A percentile compares a stretch with the other conserved stretches of the same genome.
These are phyloP conservation scores for Mimosa pudica DNA, from an alignment of 306 rosid species.

Conservation along the genomic window DNA sequence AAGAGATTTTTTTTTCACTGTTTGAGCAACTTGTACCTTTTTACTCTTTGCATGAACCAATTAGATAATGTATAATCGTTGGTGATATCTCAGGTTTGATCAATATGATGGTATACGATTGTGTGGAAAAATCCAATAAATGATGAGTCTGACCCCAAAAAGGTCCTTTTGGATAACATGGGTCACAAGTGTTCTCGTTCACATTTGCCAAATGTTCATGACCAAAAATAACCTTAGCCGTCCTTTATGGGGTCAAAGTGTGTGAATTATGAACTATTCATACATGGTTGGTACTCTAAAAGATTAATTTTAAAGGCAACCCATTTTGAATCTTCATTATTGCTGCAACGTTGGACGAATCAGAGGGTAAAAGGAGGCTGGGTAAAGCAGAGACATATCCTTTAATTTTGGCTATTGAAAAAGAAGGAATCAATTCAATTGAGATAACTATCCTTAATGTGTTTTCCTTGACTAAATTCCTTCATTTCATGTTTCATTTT, in stretches of 20 bases:
- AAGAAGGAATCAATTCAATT: background rate
- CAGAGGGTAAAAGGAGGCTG: constrained; percentile 13
- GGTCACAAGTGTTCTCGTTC: constrained; percentile 35
- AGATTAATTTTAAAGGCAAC: constrained; percentile 27
- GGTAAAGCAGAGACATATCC: constrained; percentile 19
- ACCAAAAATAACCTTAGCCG: constrained; percentile 30
- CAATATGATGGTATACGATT: constrained; percentile 4
- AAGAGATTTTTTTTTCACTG: constrained; percentile 3
- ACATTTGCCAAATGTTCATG: constrained; percentile 30
- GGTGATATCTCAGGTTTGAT: constrained; percentile 11
- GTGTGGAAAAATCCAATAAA: constrained; percentile 25
- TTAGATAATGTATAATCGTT: background rate
- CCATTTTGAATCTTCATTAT: constrained; percentile 35
- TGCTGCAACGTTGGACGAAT: constrained; percentile 25
- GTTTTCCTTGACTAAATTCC: background rate
- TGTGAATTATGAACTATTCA: background rate
- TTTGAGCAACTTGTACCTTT: background rate
- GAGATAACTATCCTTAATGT: background rate
- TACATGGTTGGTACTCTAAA: background rate
- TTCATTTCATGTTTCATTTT: background rate
- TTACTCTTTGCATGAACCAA: constrained; percentile 13
- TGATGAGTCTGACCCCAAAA: constrained; percentile 22
- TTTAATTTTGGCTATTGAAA: background rate
- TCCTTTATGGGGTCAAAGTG: constrained; percentile 14
- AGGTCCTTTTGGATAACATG: constrained; percentile 25